Percentiles rank a stretch among this genome's conserved stretches.
phyloP scores from a whole-genome alignment of 805 yeast genomes.

The Debaryomyces maramus region DNA sequence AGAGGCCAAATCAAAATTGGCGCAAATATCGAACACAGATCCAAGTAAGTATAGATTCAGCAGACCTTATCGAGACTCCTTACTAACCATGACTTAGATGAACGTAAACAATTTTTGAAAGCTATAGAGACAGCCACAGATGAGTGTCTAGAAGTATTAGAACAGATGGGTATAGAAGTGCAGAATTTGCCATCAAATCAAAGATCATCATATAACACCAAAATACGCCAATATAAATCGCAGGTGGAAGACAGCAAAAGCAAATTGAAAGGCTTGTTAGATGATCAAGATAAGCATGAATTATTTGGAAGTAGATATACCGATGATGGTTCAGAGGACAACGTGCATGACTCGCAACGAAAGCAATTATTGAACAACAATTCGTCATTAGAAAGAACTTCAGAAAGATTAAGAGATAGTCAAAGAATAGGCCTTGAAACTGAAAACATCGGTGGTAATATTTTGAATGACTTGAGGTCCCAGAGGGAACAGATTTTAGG shows the following conservation, averaged over 20 bases:
- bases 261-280: constrained; percentile 55
- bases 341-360: constrained; percentile 63
- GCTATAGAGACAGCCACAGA: constrained; percentile 70
- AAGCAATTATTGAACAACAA: constrained; percentile 77
- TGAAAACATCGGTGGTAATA: constrained; percentile 87
- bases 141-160: constrained; percentile 76
- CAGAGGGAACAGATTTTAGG: constrained; percentile 91
- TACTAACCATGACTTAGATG: constrained; percentile 37
- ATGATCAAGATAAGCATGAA: constrained; percentile 68
- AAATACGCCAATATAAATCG: constrained; percentile 67
- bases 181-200: constrained; percentile 76
- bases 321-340: constrained; percentile 29
- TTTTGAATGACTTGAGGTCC: constrained; percentile 81
- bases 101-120: constrained; percentile 54
- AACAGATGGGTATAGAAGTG: constrained; percentile 85
- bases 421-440: constrained; percentile 92
- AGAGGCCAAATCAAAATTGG: constrained; percentile 67
- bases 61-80: neutral
- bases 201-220: constrained; percentile 71
- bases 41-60: constrained; percentile 28
- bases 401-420: constrained; percentile 81
- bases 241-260: constrained; percentile 59
- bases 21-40: constrained; percentile 51
- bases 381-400: constrained; percentile 76
- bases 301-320: constrained; percentile 62